phyloP scores from a whole-genome alignment of 371 early-diverging fungal species.

The Encephalitozoon intestinalis region DNA sequence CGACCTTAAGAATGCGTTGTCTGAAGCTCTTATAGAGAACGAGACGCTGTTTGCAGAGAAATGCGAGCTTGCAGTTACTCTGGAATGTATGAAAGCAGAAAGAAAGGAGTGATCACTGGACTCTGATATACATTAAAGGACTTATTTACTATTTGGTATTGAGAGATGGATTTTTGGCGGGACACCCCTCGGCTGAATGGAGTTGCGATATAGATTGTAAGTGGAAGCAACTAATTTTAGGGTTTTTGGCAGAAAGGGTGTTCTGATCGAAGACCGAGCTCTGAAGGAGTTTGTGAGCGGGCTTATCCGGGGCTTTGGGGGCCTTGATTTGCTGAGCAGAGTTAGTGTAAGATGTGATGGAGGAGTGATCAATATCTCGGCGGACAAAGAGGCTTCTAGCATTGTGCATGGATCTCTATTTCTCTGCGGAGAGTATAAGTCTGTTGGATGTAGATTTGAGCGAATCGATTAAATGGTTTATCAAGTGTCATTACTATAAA shows the following conservation, averaged over 20 bases:
- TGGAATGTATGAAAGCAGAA: constrained; percentile 39
- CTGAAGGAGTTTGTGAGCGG: background rate
- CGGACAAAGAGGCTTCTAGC: background rate
- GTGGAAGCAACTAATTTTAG: background rate
- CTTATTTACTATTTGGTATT: too few species aligned
- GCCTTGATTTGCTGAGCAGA: constrained; percentile 8
- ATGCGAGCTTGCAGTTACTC: constrained; percentile 35
- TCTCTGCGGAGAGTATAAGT: constrained; percentile 11
- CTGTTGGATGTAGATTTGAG: constrained; percentile 10
- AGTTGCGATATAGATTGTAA: constrained; percentile 18
- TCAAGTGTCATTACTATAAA: background rate
- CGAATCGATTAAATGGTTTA: constrained; percentile 2
- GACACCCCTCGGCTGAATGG: background rate
- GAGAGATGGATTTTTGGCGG: too few species aligned
- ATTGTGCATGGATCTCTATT: constrained; percentile 14
- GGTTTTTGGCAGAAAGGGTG: background rate
- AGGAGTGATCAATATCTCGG: background rate
- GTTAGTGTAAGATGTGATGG: background rate
- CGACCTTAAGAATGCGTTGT: constrained; percentile 55
- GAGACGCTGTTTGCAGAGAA: constrained; percentile 53
- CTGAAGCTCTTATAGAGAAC: constrained; percentile 52
- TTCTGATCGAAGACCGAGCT: background rate
- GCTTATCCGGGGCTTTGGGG: background rate
- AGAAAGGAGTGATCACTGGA: background rate
- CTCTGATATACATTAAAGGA: background rate